These are phyloP conservation scores for Ramichloridium luteum DNA, from an alignment of 2,329 filamentous ascomycete species.

Conservation along the genomic window DNA sequence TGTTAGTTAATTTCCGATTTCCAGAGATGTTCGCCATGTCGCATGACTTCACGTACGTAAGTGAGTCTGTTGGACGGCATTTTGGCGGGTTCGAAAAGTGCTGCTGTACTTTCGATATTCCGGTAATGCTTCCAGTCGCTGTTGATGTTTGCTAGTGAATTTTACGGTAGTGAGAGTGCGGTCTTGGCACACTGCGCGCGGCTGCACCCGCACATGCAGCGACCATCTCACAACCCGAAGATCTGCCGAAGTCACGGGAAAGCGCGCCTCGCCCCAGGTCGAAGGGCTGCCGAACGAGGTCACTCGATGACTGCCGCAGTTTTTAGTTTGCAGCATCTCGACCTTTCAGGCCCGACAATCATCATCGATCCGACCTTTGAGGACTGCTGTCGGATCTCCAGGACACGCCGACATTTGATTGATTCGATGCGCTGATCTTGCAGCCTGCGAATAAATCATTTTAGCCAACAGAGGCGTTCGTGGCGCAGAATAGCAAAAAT, in stretches of 20 bases:
- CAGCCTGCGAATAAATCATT: no score
- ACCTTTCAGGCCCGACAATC: no score
- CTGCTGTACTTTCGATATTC: slow-evolving; percentile 6
- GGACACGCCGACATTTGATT: no score
- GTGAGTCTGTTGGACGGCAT: slow-evolving; percentile 45
- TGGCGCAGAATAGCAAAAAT: no score
- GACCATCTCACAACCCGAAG: not conserved
- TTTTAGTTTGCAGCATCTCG: no score
- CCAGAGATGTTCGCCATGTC: not conserved
- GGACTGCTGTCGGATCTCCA: no score
- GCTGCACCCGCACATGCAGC: not conserved
- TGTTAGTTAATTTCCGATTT: slow-evolving; percentile 20
- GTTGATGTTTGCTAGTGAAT: slow-evolving; percentile 6
- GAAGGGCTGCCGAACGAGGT: no score
- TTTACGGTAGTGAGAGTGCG: not conserved
- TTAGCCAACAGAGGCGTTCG: no score
- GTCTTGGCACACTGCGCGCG: slow-evolving; percentile 2
- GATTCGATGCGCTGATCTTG: no score
- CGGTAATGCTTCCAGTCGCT: not conserved
- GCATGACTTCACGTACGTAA: slow-evolving; percentile 36
- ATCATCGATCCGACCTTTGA: no score
- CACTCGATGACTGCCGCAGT: no score
- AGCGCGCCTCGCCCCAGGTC: no score
- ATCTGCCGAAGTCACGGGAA: not conserved
- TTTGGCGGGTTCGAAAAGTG: slow-evolving; percentile 26